These are phyloP conservation scores for Zygosaccharomyces gambellarensis DNA, from an alignment of 805 yeast species.

Conservation along the genomic window DNA sequence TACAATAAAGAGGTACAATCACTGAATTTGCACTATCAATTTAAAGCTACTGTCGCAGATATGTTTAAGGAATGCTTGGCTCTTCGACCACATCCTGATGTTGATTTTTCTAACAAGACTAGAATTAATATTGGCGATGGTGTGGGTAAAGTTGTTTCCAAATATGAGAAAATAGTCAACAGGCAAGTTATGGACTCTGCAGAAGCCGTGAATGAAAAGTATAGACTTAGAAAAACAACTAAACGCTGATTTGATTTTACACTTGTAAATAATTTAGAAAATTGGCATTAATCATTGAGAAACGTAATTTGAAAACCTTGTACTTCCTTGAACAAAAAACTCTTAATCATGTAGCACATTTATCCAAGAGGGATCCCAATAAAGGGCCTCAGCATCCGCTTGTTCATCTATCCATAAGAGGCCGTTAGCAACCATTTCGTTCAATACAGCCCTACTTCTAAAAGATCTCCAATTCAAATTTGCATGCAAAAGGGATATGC, in stretches of 20 bases:
- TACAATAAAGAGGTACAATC: conserved; percentile 45
- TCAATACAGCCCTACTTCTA: conserved; percentile 58
- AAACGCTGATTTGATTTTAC: not conserved
- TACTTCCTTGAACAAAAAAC: not conserved
- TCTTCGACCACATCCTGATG: conserved; percentile 9
- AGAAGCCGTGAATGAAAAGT: conserved; percentile 65
- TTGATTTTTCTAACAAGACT: conserved; percentile 26
- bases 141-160: conserved; percentile 50
- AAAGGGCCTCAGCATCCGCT: conserved; percentile 40
- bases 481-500: conserved; percentile 57
- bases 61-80: conserved; percentile 42
- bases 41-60: conserved; percentile 50
- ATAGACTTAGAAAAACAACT: conserved; percentile 41
- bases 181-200: conserved; percentile 59
- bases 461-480: conserved; percentile 70
- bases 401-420: conserved; percentile 79
- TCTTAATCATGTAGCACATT: not conserved
- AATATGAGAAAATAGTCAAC: conserved; percentile 52
- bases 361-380: conserved; percentile 78
- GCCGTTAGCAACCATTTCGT: conserved; percentile 78
- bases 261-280: not conserved
- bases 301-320: not conserved
- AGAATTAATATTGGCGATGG: conserved; percentile 75
- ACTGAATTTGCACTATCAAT: conserved; percentile 49
- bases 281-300: not conserved